Percentiles rank a stretch among this genome's conserved stretches.
Conservation (phyloP, 2,329 filamentous ascomycete genomes). For the Colletotrichum sp. region DNA sequence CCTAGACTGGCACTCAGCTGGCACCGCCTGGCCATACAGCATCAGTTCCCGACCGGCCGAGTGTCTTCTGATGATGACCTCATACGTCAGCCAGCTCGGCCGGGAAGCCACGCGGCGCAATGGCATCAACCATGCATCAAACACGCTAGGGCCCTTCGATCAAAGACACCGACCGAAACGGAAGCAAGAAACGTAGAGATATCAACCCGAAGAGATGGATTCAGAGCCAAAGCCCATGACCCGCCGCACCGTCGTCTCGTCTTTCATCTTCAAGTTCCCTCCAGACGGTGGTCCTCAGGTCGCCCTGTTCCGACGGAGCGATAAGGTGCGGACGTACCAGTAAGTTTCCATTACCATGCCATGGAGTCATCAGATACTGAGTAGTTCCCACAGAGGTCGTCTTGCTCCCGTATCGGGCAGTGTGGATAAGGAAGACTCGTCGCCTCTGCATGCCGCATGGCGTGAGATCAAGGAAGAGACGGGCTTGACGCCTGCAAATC, state of each 20-base stretch:
- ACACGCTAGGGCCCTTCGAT: background rate
- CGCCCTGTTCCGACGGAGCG: slow-evolving; percentile 67
- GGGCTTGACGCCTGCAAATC: slow-evolving; percentile 47
- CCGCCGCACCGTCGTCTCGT: slow-evolving; percentile 48
- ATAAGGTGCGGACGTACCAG: slow-evolving; percentile 64
- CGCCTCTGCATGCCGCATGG: slow-evolving; percentile 61
- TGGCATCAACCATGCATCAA: background rate
- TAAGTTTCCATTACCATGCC: slow-evolving; percentile 34
- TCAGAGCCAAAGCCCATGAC: background rate
- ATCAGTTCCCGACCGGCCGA: background rate
- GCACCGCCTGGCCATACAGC: background rate
- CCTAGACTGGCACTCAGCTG: background rate
- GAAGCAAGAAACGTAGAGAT: background rate
- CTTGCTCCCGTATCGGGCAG: slow-evolving; percentile 68
- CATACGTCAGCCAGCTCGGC: background rate
- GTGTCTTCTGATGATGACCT: background rate
- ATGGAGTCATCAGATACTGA: background rate
- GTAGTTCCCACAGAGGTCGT: slow-evolving; percentile 45
- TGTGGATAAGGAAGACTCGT: slow-evolving; percentile 58
- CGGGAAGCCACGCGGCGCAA: background rate
- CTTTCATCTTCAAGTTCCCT: slow-evolving; percentile 55
- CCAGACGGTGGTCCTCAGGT: slow-evolving; percentile 48
- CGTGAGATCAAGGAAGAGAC: slow-evolving; percentile 70
- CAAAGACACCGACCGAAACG: background rate
- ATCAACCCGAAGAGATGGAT: background rate